These are phyloP conservation scores for Mycena maculata DNA, from an alignment of 768 basidiomycete species.

Conservation along the genomic window DNA sequence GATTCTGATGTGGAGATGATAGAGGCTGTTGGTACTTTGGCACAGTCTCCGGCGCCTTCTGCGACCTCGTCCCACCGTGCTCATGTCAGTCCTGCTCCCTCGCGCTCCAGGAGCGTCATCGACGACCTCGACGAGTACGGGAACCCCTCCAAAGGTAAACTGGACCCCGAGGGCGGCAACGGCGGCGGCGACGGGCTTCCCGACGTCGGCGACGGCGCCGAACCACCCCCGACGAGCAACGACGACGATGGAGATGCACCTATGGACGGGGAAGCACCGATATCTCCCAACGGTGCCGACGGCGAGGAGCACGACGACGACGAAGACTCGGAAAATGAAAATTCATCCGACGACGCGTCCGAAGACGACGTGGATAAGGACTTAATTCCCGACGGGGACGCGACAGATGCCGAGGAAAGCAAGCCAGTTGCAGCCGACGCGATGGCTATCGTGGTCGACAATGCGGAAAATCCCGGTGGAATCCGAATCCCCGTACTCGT, in stretches of 20 bases:
- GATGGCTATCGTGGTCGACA: slow-evolving; percentile 1
- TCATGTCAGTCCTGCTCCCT: slow-evolving; percentile 36
- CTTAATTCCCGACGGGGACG: slow-evolving; percentile 28
- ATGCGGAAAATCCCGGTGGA: not conserved
- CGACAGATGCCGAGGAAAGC: slow-evolving; percentile 27
- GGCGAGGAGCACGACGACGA: slow-evolving; percentile 36
- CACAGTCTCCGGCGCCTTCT: not conserved
- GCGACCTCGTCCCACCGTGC: slow-evolving; percentile 4
- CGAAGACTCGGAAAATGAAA: slow-evolving; percentile 27
- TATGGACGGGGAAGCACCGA: no score
- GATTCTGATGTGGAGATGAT: slow-evolving; percentile 45
- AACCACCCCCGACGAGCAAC: slow-evolving; percentile 2
- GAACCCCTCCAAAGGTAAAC: slow-evolving; percentile 27
- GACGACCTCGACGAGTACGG: slow-evolving; percentile 33
- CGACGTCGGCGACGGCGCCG: slow-evolving; percentile 27
- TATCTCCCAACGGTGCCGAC: slow-evolving; percentile 20
- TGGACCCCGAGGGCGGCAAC: no score
- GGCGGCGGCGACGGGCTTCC: slow-evolving; percentile 18
- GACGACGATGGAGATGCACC: slow-evolving; percentile 18
- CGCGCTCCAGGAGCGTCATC: slow-evolving; percentile 17
- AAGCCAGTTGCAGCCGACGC: slow-evolving; percentile 12
- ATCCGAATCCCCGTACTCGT: slow-evolving; percentile 35
- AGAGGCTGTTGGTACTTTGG: not conserved
- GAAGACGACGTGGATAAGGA: slow-evolving; percentile 38
- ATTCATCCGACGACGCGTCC: slow-evolving; percentile 36